Evolutionary conservation across 2,329 filamentous ascomycete genomes (phyloP).

Genomic region (Aspergillus sp.): DNA sequence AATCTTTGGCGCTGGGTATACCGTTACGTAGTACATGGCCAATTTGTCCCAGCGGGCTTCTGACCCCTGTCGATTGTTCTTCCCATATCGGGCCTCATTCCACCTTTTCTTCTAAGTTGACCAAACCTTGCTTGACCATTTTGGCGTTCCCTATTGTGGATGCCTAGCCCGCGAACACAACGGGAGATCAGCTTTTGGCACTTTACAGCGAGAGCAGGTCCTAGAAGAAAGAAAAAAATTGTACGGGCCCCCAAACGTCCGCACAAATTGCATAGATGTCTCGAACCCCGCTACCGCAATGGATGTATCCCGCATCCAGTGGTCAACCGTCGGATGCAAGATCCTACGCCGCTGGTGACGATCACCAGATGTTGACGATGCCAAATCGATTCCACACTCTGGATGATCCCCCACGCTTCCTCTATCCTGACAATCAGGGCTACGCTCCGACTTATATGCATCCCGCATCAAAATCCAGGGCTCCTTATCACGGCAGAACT

Average conservation of each 20-base stretch:
- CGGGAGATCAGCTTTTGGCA: neutral
- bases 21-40: slow-evolving; percentile 2
- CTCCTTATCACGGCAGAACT: slow-evolving; percentile 20
- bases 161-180: slow-evolving; percentile 15
- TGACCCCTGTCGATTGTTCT: slow-evolving; percentile 15
- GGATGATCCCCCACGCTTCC: slow-evolving; percentile 30
- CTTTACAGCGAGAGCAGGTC: neutral
- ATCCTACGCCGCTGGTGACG: slow-evolving; percentile 18
- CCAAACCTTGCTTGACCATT: slow-evolving; percentile 15
- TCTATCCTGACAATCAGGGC: slow-evolving; percentile 20
- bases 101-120: slow-evolving; percentile 10
- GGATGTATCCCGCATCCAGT: slow-evolving; percentile 29
- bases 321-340: slow-evolving; percentile 23
- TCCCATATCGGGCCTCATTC: slow-evolving; percentile 23
- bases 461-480: slow-evolving; percentile 16
- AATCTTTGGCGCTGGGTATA: neutral
- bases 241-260: slow-evolving; percentile 5
- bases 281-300: slow-evolving; percentile 31
- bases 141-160: slow-evolving; percentile 14
- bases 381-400: slow-evolving; percentile 21
- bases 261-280: slow-evolving; percentile 33
- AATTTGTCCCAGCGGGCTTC: neutral
- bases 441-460: slow-evolving; percentile 22
- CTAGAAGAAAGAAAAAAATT: neutral
- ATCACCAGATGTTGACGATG: slow-evolving; percentile 17